phyloP scores from a whole-genome alignment of 805 yeast species.

The Saitoella complicata region DNA sequence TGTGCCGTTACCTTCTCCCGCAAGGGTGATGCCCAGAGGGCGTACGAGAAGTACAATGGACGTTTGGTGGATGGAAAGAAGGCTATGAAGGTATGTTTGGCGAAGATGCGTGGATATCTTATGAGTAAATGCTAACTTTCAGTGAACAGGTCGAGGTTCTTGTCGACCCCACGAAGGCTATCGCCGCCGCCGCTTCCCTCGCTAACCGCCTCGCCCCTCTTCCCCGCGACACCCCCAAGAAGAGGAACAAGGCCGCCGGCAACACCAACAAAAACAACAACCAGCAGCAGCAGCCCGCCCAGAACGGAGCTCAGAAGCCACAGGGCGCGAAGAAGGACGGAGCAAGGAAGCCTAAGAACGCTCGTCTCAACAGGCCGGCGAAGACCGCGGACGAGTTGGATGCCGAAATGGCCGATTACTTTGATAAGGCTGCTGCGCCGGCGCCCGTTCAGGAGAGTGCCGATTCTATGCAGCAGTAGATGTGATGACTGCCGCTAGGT shows the following conservation, averaged over 20 bases:
- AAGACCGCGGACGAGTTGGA: slow-evolving; percentile 88
- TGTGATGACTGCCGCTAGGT: no score
- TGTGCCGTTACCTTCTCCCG: slow-evolving; percentile 70
- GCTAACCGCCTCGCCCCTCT: slow-evolving; percentile 2
- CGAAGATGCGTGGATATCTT: not conserved
- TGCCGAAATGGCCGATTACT: slow-evolving; percentile 96
- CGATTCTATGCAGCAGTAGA: no score
- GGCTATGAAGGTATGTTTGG: slow-evolving; percentile 37
- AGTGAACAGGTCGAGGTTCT: slow-evolving; percentile 45
- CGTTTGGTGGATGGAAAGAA: slow-evolving; percentile 80
- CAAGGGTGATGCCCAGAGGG: slow-evolving; percentile 53
- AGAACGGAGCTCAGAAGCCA: slow-evolving; percentile 1
- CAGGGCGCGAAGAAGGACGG: slow-evolving; percentile 1
- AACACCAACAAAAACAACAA: not conserved
- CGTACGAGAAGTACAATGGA: slow-evolving; percentile 74
- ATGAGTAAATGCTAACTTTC: not conserved
- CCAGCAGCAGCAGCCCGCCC: slow-evolving; percentile 3
- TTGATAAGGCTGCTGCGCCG: slow-evolving; percentile 21
- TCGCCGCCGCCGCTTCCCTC: slow-evolving; percentile 48
- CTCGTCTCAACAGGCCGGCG: slow-evolving; percentile 28
- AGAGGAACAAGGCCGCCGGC: slow-evolving; percentile 7
- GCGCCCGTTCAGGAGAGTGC: no score
- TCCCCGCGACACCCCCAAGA: slow-evolving; percentile 3
- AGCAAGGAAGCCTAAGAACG: slow-evolving; percentile 13
- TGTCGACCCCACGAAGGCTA: slow-evolving; percentile 54